Evolutionary conservation across 1,284 basidiomycete genomes (phyloP), one percentile per base, ranked within the genome.

Genomic region (Moesziomyces sp.): DNA sequence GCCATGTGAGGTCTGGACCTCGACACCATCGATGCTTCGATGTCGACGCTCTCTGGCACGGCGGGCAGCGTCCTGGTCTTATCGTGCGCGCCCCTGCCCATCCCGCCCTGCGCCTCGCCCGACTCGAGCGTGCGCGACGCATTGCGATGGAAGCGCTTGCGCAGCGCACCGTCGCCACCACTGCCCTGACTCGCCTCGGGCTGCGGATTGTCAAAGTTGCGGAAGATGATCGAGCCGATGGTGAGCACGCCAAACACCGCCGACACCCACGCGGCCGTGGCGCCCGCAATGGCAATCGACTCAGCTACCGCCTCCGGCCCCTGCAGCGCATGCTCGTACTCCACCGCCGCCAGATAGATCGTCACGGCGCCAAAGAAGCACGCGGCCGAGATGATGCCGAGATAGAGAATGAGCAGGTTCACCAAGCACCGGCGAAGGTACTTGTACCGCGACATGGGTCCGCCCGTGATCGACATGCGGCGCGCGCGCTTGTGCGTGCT

Each of bases 341-440:
- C 58, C 16, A 57, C 47, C 11, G 64, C 62, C 1, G 76, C 74
- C 0, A 78, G 50, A 23, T 61, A 61, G 48, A 70, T 58, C 7
- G 77, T 59, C 16, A 70, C 30, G 16, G 46, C 57, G 14, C 75
- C 53, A 21, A 74, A 79, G 28, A 59, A 53, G 52, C 56, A 55
- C 11, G 76, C 77, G 2, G 63, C 77, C n/a, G 59, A 53, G 28
- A 72, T 76, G 53, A 79, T 74, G 52, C 73, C 66, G 24, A 70
- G n/a, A 52, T 78, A 78, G 16, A 79, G 63, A 19, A 79, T 64
- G 21, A 71, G 51, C 19, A 79, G 58, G 53, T 78, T 78, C 57
- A 78, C 56, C 49, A 76, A 50, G 46, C 77, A 79, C 8, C 77
- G 47, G 5, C 77, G 74, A 42, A 79, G 59, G 64, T 79, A 78